Conservation (phyloP, 2,329 filamentous ascomycete species). For the Zasmidium cellare region DNA sequence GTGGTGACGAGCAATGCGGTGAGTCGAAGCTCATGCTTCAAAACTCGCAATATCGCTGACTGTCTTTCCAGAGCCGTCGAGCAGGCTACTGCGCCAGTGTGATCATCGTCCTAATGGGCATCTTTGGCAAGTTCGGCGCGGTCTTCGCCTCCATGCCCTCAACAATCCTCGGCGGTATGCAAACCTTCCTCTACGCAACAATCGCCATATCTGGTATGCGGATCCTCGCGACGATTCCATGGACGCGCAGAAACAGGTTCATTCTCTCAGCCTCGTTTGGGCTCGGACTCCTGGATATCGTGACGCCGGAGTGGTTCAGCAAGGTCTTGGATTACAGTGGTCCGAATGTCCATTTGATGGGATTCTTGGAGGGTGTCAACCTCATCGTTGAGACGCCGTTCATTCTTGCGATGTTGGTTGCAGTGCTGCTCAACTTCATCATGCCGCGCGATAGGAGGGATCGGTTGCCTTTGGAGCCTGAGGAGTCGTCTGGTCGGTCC, state of each 20-base stretch:
- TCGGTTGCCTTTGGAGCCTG: not conserved
- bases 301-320: conserved; percentile 20
- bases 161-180: conserved; percentile 45
- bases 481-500: not conserved
- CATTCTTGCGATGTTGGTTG: conserved; percentile 21
- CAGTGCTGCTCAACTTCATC: conserved; percentile 20
- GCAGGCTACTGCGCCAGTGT: conserved; percentile 20
- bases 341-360: conserved; percentile 16
- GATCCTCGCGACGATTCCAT: conserved; percentile 68
- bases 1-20: conserved; percentile 24
- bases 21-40: no score
- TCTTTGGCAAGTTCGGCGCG: conserved; percentile 21
- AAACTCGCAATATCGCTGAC: not conserved
- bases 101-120: conserved; percentile 19
- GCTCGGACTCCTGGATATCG: conserved; percentile 20
- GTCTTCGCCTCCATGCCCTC: conserved; percentile 22
- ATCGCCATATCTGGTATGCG: conserved; percentile 75
- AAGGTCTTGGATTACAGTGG: conserved; percentile 16
- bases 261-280: conserved; percentile 53
- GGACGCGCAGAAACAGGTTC: conserved; percentile 75
- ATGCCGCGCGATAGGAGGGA: conserved; percentile 19
- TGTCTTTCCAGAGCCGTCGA: conserved; percentile 14
- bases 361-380: conserved; percentile 23
- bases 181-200: conserved; percentile 74
- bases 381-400: conserved; percentile 23